phyloP scores from a whole-genome alignment of 1,139 yeast genomes.

The Debaryomyces psychrophilus region DNA sequence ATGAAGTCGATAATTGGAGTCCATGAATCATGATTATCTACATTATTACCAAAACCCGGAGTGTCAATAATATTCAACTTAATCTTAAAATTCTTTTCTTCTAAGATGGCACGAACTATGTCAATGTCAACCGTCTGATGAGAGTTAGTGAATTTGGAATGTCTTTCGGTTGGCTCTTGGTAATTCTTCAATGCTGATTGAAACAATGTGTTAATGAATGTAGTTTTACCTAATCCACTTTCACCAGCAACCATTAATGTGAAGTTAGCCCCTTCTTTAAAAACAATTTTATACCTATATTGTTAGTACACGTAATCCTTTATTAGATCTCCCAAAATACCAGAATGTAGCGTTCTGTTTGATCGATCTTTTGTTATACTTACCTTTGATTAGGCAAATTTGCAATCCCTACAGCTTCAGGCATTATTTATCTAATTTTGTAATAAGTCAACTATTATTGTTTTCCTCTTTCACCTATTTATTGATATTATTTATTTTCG shows the following conservation, averaged over 20 bases:
- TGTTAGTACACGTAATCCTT: slow-evolving; percentile 19
- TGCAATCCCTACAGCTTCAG: slow-evolving; percentile 78
- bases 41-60: slow-evolving; percentile 97
- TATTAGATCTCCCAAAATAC: neutral
- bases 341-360: neutral
- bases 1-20: slow-evolving; percentile 89
- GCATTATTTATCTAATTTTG: slow-evolving; percentile 24
- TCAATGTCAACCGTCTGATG: slow-evolving; percentile 92
- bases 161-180: slow-evolving; percentile 67
- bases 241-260: slow-evolving; percentile 97
- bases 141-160: slow-evolving; percentile 60
- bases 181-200: slow-evolving; percentile 70
- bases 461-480: neutral
- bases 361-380: slow-evolving; percentile 25
- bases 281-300: slow-evolving; percentile 77
- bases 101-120: slow-evolving; percentile 85
- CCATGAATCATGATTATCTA: slow-evolving; percentile 92
- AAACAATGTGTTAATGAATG: slow-evolving; percentile 90
- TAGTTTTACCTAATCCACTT: slow-evolving; percentile 91
- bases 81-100: slow-evolving; percentile 86
- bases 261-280: slow-evolving; percentile 86
- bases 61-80: slow-evolving; percentile 91
- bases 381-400: slow-evolving; percentile 92
- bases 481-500: slow-evolving; percentile 6
- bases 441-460: slow-evolving; percentile 1